phyloP scores from a whole-genome alignment of 192 early-diverging fungal genomes.

The Jimgerdemannia lactiflua region DNA sequence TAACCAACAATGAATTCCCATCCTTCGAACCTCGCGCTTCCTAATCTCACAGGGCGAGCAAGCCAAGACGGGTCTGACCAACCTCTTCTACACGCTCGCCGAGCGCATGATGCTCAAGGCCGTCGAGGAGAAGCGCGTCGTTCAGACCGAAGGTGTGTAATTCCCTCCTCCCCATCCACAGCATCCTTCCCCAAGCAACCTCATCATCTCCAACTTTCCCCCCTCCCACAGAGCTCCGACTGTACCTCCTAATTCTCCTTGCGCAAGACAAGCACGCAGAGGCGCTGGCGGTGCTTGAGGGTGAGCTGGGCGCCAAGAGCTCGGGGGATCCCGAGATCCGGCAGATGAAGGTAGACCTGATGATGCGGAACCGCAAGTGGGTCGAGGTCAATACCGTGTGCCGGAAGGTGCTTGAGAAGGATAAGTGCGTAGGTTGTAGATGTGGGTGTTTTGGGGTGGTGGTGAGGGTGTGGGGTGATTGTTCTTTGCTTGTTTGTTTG shows the following conservation, averaged over 20 bases:
- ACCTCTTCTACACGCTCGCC: conserved; percentile 64
- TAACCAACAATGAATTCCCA: not conserved
- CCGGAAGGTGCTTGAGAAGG: conserved; percentile 35
- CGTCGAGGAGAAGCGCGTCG: conserved; percentile 59
- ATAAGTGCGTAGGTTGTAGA: conserved; percentile 8
- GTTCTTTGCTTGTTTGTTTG: not conserved
- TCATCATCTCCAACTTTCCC: conserved; percentile 1
- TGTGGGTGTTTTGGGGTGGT: not conserved
- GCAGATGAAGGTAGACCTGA: conserved; percentile 51
- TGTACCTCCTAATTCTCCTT: conserved; percentile 73
- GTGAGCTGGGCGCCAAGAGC: conserved; percentile 58
- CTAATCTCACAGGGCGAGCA: conserved; percentile 29
- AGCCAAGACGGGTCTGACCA: conserved; percentile 24
- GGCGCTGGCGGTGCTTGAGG: conserved; percentile 62
- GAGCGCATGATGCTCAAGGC: conserved; percentile 85
- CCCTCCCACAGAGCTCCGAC: conserved; percentile 57
- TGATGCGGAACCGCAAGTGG: conserved; percentile 49
- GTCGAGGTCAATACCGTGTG: conserved; percentile 39
- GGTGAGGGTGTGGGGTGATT: not conserved
- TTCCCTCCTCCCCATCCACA: conserved; percentile 4
- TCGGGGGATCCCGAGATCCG: conserved; percentile 73
- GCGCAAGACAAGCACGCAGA: conserved; percentile 65
- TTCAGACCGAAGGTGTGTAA: conserved; percentile 57
- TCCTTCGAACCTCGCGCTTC: not conserved
- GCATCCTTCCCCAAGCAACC: not conserved